phyloP scores from a whole-genome alignment of 805 yeast species.

The Pichia californica region DNA sequence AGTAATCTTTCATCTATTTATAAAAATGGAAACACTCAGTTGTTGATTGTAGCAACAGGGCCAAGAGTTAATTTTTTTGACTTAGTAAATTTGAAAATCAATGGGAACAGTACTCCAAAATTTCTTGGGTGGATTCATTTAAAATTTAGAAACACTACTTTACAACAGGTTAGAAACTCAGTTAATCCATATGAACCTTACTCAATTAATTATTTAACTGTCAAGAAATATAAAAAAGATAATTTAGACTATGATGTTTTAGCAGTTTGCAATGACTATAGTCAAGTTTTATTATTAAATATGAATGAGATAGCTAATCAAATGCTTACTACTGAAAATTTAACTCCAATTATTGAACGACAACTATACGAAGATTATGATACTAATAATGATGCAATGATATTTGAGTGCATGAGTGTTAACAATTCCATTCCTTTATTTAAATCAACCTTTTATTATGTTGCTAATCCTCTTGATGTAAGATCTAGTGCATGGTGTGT shows the following conservation, averaged over 20 bases:
- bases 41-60: conserved; percentile 1
- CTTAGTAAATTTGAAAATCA: too few species aligned
- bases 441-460: neutral
- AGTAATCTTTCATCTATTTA: conserved; percentile 3
- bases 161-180: neutral
- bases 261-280: conserved; percentile 4
- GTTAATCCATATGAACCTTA: neutral
- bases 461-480: neutral
- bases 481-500: conserved; percentile 48
- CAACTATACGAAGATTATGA: neutral
- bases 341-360: neutral
- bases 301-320: neutral
- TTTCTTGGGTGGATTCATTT: neutral
- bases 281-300: conserved; percentile 1
- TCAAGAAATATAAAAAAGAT: neutral
- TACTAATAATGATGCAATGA: neutral
- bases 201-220: conserved; percentile 3
- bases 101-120: too few species aligned
- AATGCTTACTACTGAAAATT: too few species aligned
- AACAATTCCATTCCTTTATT: neutral
- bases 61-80: neutral
- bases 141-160: neutral
- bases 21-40: neutral
- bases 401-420: neutral
- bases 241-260: neutral